Evolutionary conservation across 768 basidiomycete species (phyloP), one percentile per base, ranked within the genome.

Genomic region (Tulasnella calospora): DNA sequence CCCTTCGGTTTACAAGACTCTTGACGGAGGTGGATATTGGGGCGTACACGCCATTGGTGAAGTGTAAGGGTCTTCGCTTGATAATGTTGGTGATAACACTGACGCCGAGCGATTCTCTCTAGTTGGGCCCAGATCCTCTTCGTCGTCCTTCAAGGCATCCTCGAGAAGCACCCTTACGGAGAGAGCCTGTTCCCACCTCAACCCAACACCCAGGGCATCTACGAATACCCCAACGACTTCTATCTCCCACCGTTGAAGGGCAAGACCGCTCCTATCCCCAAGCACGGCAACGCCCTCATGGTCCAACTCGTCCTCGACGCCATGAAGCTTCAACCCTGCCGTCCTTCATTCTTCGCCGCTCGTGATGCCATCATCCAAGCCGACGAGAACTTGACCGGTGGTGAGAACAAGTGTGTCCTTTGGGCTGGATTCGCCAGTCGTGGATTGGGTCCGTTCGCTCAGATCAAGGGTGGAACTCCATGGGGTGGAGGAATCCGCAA

Each of bases 251-350:
- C 61, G 23, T 30, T 67, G 30, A 27, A 23, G 23, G 61, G 87
- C 69, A 81, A 84, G 17, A 75, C 86, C 81, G 88, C 91, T 12
- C 87, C 92, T 41, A 87, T 98, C 15, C 96, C 97, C 77, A 93
- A 91, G 85, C 61, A 67, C 61, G 61, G 61, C 33, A 99, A 99
- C 86, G 90, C 96, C 35, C 87, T 98, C 76, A 86, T 89, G 51
- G 84, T 94, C 15, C 94, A 94, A 88, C 87, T 81, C 79, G 92
- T 98, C 61, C 76, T 99, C 38, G 91, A 92, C 83, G 96, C 88
- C 13, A 97, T 99, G 96, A 98, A 98, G 88, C 86, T 98, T 67
- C 96, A 98, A 83, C 90, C 92, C 4, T 99, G 97, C 86, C 88
- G 92, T 36, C 97, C 97, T 9, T 82, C 82, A 17, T 96, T 97